These are phyloP conservation scores for Paracoccidioides lutzii DNA, from an alignment of 2,329 filamentous ascomycete species.

Conservation along the genomic window DNA sequence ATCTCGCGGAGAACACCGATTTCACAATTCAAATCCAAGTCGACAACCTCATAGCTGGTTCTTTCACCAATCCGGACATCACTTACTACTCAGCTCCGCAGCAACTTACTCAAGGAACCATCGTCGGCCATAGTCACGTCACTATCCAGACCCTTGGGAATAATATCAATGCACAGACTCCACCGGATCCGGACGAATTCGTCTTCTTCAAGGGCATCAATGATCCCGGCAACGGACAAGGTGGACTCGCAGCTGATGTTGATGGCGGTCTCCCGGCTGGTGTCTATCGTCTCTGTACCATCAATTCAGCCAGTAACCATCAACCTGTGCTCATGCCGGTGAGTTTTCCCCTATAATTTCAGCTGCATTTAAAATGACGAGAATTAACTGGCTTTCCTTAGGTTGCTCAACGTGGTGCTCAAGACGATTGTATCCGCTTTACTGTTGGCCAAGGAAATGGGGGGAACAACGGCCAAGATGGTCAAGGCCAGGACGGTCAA, in stretches of 20 bases:
- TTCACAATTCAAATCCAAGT: conserved; percentile 40
- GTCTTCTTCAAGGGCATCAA: conserved; percentile 49
- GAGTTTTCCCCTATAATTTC: conserved; percentile 3
- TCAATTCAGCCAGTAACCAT: conserved; percentile 40
- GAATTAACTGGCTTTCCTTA: conserved; percentile 2
- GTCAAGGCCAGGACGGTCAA: background rate
- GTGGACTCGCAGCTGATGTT: conserved; percentile 34
- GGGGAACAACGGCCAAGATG: conserved; percentile 2
- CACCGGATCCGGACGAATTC: conserved; percentile 34
- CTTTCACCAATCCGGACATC: conserved; percentile 41
- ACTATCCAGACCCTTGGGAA: conserved; percentile 38
- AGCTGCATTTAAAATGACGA: conserved; percentile 5
- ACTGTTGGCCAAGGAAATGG: conserved; percentile 22
- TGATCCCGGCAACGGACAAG: conserved; percentile 37
- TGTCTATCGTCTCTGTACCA: conserved; percentile 40
- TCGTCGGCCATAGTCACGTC: conserved; percentile 31
- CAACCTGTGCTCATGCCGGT: conserved; percentile 46
- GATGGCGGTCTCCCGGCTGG: conserved; percentile 36
- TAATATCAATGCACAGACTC: conserved; percentile 22
- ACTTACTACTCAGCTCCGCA: conserved; percentile 47
- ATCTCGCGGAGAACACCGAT: conserved; percentile 26
- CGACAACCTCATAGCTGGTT: conserved; percentile 38
- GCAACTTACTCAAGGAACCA: conserved; percentile 29
- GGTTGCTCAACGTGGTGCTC: conserved; percentile 39
- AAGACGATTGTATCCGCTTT: conserved; percentile 43